phyloP scores from a whole-genome alignment of 2,329 filamentous ascomycete genomes.

The Penicillium sp. region DNA sequence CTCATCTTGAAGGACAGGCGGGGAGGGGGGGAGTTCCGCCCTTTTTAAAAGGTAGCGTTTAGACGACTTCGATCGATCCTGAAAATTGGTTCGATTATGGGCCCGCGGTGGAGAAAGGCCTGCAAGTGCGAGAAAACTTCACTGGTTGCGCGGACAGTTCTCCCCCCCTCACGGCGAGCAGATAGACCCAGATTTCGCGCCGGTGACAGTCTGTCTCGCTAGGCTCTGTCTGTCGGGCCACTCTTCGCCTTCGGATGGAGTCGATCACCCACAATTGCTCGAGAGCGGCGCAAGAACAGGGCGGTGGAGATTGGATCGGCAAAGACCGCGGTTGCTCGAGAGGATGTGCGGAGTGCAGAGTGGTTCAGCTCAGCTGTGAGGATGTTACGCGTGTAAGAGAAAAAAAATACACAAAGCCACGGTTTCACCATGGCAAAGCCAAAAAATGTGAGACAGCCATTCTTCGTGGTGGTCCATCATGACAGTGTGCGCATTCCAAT shows the following conservation, averaged over 20 bases:
- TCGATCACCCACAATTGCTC: background rate
- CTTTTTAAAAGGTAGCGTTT: conserved; percentile 7
- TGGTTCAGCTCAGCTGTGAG: background rate
- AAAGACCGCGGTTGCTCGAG: conserved; percentile 1
- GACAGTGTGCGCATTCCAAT: background rate
- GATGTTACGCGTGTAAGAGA: background rate
- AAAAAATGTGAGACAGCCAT: conserved; percentile 24
- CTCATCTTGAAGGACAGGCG: conserved; percentile 27
- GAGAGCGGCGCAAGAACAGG: background rate
- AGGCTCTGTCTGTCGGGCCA: background rate
- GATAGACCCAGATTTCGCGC: background rate
- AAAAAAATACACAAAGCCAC: conserved; percentile 1
- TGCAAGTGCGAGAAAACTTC: background rate
- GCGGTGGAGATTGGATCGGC: conserved; percentile 8
- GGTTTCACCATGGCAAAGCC: conserved; percentile 21
- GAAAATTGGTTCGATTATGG: conserved; percentile 14
- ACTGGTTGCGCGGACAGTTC: background rate
- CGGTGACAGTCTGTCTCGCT: background rate
- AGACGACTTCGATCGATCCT: conserved; percentile 7
- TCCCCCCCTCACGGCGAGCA: background rate
- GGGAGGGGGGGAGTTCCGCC: background rate
- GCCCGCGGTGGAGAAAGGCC: conserved; percentile 8
- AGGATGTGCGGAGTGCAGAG: too few relatives aligned
- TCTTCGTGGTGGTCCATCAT: background rate
- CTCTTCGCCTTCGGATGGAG: background rate